A percentile compares a stretch with the other conserved stretches of the same genome.
Conservation (phyloP, 345 rosid genomes). For the Bruguiera parviflora region DNA sequence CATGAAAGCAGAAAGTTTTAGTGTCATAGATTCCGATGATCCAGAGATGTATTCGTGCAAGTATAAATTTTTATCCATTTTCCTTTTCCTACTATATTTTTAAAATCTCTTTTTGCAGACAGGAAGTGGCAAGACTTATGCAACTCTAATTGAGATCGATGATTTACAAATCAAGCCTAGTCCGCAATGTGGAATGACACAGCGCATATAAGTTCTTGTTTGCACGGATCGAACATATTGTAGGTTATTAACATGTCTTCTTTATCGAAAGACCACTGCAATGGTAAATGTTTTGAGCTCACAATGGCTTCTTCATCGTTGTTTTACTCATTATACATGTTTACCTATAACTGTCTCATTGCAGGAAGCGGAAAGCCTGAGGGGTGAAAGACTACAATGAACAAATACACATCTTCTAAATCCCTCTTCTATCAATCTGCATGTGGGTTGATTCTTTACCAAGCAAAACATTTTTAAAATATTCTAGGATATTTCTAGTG, state of each 20-base stretch:
- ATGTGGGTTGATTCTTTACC: conserved; percentile 35
- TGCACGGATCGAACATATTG: conserved; percentile 53
- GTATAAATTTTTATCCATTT: no score
- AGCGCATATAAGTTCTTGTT: conserved; percentile 91
- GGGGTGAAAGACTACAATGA: conserved; percentile 89
- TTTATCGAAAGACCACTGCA: not conserved
- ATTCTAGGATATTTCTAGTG: no score
- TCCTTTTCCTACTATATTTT: no score
- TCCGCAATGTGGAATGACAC: conserved; percentile 82
- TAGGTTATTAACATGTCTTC: conserved; percentile 2
- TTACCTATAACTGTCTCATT: conserved; percentile 1
- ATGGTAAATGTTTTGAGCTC: not conserved
- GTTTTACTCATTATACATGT: no score
- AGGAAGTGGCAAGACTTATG: conserved; percentile 97
- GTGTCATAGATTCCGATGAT: no score
- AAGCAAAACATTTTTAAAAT: no score
- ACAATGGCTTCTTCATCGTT: no score
- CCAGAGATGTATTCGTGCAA: not conserved
- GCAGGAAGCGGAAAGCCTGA: conserved; percentile 93
- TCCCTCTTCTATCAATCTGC: conserved; percentile 79
- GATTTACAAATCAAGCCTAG: conserved; percentile 81
- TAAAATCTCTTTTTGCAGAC: conserved; percentile 48
- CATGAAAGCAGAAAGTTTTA: no score
- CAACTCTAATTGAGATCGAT: conserved; percentile 87
- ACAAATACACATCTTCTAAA: conserved; percentile 87